Percentiles rank a stretch among this genome's conserved stretches.
Conservation (phyloP, 164 flowering plant genomes). For the Umbellularia californica region DNA sequence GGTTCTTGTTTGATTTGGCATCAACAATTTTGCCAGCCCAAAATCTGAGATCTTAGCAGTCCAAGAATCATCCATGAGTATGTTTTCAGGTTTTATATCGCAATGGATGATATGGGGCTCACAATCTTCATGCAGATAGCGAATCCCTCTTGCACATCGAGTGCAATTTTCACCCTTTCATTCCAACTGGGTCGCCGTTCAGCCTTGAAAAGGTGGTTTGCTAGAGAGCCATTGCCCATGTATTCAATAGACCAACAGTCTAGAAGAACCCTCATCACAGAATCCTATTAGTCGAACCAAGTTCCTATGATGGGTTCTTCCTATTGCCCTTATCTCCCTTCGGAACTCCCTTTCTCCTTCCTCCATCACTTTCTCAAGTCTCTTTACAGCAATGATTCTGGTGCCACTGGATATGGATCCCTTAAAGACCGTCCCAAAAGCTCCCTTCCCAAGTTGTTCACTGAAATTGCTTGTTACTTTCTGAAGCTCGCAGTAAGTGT, state of each 20-base stretch:
- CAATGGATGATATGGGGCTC: constrained; percentile 21
- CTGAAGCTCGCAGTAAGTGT: constrained; percentile 8
- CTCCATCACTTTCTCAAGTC: constrained; percentile 8
- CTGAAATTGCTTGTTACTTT: constrained; percentile 12
- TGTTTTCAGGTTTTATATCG: constrained; percentile 22
- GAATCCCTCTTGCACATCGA: constrained; percentile 19
- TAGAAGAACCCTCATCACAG: constrained; percentile 12
- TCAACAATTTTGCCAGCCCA: constrained; percentile 14
- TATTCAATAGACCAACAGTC: constrained; percentile 20
- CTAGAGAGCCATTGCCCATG: constrained; percentile 18
- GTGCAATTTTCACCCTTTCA: constrained; percentile 13
- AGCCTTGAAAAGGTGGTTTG: constrained; percentile 9
- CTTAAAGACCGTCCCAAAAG: constrained; percentile 16
- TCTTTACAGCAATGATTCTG: constrained; percentile 14
- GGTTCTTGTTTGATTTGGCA: constrained; percentile 14
- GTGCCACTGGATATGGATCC: constrained; percentile 3
- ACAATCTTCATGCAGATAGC: constrained; percentile 21
- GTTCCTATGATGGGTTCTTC: constrained; percentile 25
- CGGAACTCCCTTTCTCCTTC: constrained; percentile 24
- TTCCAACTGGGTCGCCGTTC: constrained; percentile 15
- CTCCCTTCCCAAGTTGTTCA: constrained; percentile 17
- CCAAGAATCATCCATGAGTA: constrained; percentile 14
- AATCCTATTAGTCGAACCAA: constrained; percentile 17
- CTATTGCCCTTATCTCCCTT: constrained; percentile 17
- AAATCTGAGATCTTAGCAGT: constrained; percentile 22